Base-by-base conservation (phyloP, 169 alveolate genomes). In the Plasmodium malariae region DNA sequence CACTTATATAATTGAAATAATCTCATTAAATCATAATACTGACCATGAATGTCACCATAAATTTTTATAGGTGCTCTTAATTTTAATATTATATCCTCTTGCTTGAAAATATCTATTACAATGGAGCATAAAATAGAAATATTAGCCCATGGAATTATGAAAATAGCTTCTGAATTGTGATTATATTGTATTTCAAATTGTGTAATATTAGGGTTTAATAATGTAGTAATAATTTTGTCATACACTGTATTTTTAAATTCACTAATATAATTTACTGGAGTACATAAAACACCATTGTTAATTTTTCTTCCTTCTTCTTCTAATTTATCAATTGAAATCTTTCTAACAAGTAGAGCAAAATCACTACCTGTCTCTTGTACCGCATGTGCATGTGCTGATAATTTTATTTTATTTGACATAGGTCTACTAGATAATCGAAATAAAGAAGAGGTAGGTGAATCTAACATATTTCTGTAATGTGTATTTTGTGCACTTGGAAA, bases 11-110 rank as follows among this genome's bases (percentile, higher is more conserved):
- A 85, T 69, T 87, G 92, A 87, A 98, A 98, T 80, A 98, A 96
- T 72, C 99, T 96, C 99, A 98, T 99, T 67, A 98, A 92, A 93
- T 99, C 99, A 91, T 97, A 93, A 94, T 98, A 99, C 88, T 99
- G 99, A 2, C 99, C 99, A 93, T 98, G 99, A 80, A 98, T 98
- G 92, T 99, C 99, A 30, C 99, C 99, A 89, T 97, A 99, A 28
- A 99, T 97, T 89, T 98, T 98, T 32, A 98, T 96, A 4, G 99
- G 99, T 4, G 99, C 99, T 51, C 99, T 96, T 12, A 98, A 96
- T 63, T 97, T 95, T 59, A 99, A 93, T 34, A 99, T 99, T 98
- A 98, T 99, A 30, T 98, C 99, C 91, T 99, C 98, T 45, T 95
- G 97, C 87, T 97, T 96, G 9, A 98, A 93, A 5, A 96, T 93